Percentiles rank a stretch among this genome's conserved stretches.
phyloP scores from a whole-genome alignment of 306 rosid species.

The Lathyrus oleraceus region DNA sequence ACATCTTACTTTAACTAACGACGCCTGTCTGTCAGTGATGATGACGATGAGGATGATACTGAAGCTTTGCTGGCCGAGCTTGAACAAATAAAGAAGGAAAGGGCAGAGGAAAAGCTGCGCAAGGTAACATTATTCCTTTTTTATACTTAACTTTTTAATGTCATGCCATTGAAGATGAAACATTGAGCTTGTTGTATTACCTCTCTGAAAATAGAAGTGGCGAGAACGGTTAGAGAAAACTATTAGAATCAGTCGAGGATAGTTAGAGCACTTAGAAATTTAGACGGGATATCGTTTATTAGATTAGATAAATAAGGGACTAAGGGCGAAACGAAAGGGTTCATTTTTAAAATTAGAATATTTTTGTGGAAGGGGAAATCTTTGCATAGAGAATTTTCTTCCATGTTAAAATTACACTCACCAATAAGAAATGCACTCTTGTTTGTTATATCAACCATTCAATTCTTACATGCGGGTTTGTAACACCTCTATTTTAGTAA shows the following conservation, averaged over 20 bases:
- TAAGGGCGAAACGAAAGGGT: neutral
- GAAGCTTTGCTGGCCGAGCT: slow-evolving; percentile 95
- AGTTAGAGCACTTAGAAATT: neutral
- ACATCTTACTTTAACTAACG: too few relatives aligned
- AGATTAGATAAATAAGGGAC: neutral
- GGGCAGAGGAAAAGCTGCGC: slow-evolving; percentile 88
- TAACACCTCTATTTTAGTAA: neutral
- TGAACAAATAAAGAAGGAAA: slow-evolving; percentile 95
- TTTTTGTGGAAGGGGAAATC: neutral
- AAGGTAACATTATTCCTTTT: slow-evolving; percentile 51
- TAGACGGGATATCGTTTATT: neutral
- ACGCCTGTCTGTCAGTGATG: slow-evolving; percentile 42
- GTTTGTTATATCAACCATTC: neutral
- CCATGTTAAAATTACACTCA: neutral
- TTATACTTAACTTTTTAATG: neutral
- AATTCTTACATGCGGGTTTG: neutral
- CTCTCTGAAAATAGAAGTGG: neutral
- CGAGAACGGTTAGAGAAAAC: neutral
- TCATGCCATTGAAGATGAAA: slow-evolving; percentile 22
- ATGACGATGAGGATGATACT: slow-evolving; percentile 74
- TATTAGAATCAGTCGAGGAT: neutral
- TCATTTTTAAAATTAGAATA: neutral
- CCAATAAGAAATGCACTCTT: neutral
- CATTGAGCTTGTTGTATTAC: slow-evolving; percentile 1
- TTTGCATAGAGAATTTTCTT: neutral